These are phyloP conservation scores for Kodamaea anthophila DNA, from an alignment of 1,139 yeast species.

Conservation along the genomic window DNA sequence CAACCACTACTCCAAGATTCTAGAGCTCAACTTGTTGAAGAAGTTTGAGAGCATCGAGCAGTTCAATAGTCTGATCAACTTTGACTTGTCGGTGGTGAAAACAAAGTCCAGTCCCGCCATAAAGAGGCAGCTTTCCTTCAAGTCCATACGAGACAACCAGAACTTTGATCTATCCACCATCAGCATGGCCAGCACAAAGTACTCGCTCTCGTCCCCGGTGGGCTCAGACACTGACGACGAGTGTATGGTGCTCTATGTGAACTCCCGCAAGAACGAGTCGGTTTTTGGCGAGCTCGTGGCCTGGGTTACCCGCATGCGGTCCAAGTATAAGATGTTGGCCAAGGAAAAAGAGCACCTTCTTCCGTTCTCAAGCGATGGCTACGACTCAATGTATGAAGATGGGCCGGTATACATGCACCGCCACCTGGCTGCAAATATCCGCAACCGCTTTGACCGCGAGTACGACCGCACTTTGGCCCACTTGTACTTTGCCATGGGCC, in stretches of 20 bases:
- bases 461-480: slow-evolving; percentile 34
- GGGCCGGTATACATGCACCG: slow-evolving; percentile 15
- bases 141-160: slow-evolving; percentile 12
- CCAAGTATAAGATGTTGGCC: too few relatives aligned
- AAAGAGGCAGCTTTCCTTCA: slow-evolving; percentile 30
- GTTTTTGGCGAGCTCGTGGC: slow-evolving; percentile 12
- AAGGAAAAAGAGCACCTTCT: slow-evolving; percentile 5
- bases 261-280: slow-evolving; percentile 12
- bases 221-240: slow-evolving; percentile 12
- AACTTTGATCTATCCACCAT: slow-evolving; percentile 10
- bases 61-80: slow-evolving; percentile 23
- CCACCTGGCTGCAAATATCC: slow-evolving; percentile 12
- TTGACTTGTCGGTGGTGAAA: slow-evolving; percentile 26
- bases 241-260: slow-evolving; percentile 15
- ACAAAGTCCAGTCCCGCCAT: slow-evolving; percentile 29
- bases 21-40: slow-evolving; percentile 35
- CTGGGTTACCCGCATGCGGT: too few relatives aligned
- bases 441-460: slow-evolving; percentile 24
- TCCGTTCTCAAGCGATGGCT: slow-evolving; percentile 11
- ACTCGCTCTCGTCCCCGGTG: slow-evolving; percentile 11
- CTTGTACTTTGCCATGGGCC: slow-evolving; percentile 32
- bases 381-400: slow-evolving; percentile 33
- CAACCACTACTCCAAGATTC: slow-evolving; percentile 34
- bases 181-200: slow-evolving; percentile 11
- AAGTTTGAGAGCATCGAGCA: slow-evolving; percentile 32